These are phyloP conservation scores for Circinella umbellata DNA, from an alignment of 371 early-diverging fungal species.

Conservation along the genomic window DNA sequence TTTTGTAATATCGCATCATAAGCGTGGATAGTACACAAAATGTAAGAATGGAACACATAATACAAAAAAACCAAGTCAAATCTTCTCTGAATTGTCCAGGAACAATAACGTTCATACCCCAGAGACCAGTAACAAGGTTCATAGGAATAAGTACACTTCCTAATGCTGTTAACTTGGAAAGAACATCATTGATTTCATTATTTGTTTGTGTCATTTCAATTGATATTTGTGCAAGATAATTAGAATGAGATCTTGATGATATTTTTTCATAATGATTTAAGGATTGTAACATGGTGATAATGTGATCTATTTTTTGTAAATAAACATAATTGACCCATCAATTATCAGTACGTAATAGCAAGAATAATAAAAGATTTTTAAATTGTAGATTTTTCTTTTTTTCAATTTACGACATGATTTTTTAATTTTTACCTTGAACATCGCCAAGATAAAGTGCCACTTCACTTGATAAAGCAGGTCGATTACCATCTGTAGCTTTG, in stretches of 20 bases:
- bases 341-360: no score
- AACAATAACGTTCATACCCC: constrained; percentile 90
- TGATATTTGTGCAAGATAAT: constrained; percentile 95
- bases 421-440: constrained; percentile 68
- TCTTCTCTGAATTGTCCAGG: constrained; percentile 70
- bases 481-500: constrained; percentile 40
- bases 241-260: constrained; percentile 90
- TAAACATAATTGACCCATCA: not conserved
- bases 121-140: constrained; percentile 92
- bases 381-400: no score
- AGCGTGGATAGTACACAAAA: constrained; percentile 46
- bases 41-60: constrained; percentile 45
- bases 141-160: constrained; percentile 95
- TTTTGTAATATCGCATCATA: constrained; percentile 41
- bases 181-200: constrained; percentile 89
- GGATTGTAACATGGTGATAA: constrained; percentile 91
- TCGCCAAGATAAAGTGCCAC: constrained; percentile 89
- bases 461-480: constrained; percentile 58
- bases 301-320: constrained; percentile 71
- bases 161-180: constrained; percentile 89
- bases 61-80: constrained; percentile 71
- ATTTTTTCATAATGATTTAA: constrained; percentile 91
- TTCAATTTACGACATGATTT: no score
- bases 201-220: constrained; percentile 96
- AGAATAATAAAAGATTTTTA: no score